A percentile compares a stretch with the other conserved stretches of the same genome.
These are phyloP conservation scores for Trichocladium antarcticum DNA, from an alignment of 495 filamentous ascomycete genomes.

Conservation along the genomic window DNA sequence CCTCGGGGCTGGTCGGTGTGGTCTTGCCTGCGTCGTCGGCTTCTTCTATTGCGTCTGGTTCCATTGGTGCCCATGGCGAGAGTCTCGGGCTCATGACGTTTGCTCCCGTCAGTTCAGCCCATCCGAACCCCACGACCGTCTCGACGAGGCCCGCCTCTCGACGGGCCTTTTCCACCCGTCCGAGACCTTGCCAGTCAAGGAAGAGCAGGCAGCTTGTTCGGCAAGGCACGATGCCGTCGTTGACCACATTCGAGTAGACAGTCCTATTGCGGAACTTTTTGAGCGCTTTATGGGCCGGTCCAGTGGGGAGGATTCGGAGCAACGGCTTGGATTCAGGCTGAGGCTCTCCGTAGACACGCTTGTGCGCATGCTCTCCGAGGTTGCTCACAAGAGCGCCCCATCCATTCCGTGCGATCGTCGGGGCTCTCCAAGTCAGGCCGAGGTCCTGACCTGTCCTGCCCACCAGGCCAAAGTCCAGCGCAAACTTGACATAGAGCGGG, in stretches of 20 bases:
- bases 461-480: conserved; percentile 89
- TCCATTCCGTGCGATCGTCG: conserved; percentile 68
- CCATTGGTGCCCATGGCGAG: conserved; percentile 26
- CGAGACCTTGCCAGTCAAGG: conserved; percentile 89
- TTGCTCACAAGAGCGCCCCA: conserved; percentile 81
- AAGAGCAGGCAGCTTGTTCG: conserved; percentile 94
- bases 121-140: conserved; percentile 85
- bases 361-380: conserved; percentile 52
- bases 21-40: conserved; percentile 18
- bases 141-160: conserved; percentile 85
- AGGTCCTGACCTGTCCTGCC: conserved; percentile 91
- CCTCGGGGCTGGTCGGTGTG: conserved; percentile 14
- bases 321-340: conserved; percentile 80
- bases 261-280: conserved; percentile 84
- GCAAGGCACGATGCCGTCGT: conserved; percentile 93
- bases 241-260: conserved; percentile 94
- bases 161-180: conserved; percentile 85
- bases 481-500: conserved; percentile 92
- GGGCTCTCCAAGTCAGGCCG: conserved; percentile 85
- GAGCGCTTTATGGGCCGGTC: conserved; percentile 79
- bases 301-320: conserved; percentile 80
- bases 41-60: conserved; percentile 13
- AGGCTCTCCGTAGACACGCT: conserved; percentile 50
- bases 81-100: conserved; percentile 37
- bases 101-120: conserved; percentile 83